A percentile compares a stretch with the other conserved stretches of the same genome.
These are phyloP conservation scores for Euphorbia celastroides DNA, from an alignment of 441 rosid species.

Conservation along the genomic window DNA sequence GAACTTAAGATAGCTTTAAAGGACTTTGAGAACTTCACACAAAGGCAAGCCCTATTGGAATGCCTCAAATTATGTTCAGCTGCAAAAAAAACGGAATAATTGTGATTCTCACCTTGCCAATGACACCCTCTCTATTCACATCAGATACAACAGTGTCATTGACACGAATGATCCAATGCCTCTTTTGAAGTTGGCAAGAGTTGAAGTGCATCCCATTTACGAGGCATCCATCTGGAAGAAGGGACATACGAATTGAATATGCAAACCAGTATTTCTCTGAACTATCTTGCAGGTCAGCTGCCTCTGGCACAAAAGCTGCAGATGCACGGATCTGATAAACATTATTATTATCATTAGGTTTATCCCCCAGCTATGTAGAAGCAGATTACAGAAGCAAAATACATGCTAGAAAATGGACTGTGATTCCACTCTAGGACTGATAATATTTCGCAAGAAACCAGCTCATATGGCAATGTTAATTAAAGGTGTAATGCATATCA, in stretches of 20 bases:
- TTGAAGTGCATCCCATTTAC: conserved; percentile 39
- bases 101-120: conserved; percentile 47
- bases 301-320: conserved; percentile 62
- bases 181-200: conserved; percentile 59
- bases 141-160: conserved; percentile 34
- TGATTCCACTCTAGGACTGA: neutral
- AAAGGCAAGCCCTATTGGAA: neutral
- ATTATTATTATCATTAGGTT: conserved; percentile 3
- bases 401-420: neutral
- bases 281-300: conserved; percentile 26
- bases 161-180: conserved; percentile 57
- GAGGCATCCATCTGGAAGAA: conserved; percentile 56
- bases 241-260: conserved; percentile 75
- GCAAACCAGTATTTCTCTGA: conserved; percentile 36
- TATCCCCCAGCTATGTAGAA: neutral
- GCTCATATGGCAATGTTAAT: neutral
- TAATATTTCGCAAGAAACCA: neutral
- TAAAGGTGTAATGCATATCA: too few relatives aligned
- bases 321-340: conserved; percentile 59
- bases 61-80: conserved; percentile 1
- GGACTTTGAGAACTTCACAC: neutral
- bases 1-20: neutral
- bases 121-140: conserved; percentile 50
- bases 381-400: neutral
- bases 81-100: neutral